Evolutionary conservation across 768 basidiomycete genomes (phyloP), one percentile per base, ranked within the genome.

Genomic region (Mycena filopes): DNA sequence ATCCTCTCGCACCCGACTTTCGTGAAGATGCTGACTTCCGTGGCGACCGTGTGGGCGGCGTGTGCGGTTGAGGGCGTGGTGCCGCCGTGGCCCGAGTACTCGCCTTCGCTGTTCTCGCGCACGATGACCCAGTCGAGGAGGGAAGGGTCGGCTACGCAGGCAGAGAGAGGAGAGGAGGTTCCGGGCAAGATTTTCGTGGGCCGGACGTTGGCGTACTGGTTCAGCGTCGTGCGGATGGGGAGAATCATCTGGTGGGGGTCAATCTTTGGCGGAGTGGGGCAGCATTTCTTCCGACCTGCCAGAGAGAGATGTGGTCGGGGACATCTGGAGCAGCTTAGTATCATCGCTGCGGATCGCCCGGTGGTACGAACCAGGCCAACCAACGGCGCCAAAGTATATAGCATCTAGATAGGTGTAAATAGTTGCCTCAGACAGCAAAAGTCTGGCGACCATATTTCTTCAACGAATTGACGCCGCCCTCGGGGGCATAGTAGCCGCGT

Each of bases 271-370:
- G 1, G 9, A 25, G 13, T 20, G 13, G 20, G 12, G 16, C 23
- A 26, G 1, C 7, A 12, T 21, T 33, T 3, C 10, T 25, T 9
- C 6, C 29, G 18, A 84, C 80, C 23, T 81, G 83, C 86, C 85
- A 87, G 31, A 87, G 75, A 15, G 85, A 86, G 64, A 87, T 82
- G 63, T 87, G 86, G 75, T 87, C 86, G 23, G 86, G 85, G 2
- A 86, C 83, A 57, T 63, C 55, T 41, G 25, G 12, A 36, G 36
- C 10, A 9, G 36, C 36, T 36, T 15, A 57, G 74, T 74, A 58
- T 64, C 33, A 47, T 65, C 56, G 55, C 6, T 23, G 23, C 16
- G 9, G 25, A 55, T 47, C 13, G 54, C 43, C 29, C 28, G 18
- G 38, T 10, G 65, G 20, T 28, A 58, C 67, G 28, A 31, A 70